Conservation (phyloP, 2,329 filamentous ascomycete genomes). For the Pestalotiopsis sp. region DNA sequence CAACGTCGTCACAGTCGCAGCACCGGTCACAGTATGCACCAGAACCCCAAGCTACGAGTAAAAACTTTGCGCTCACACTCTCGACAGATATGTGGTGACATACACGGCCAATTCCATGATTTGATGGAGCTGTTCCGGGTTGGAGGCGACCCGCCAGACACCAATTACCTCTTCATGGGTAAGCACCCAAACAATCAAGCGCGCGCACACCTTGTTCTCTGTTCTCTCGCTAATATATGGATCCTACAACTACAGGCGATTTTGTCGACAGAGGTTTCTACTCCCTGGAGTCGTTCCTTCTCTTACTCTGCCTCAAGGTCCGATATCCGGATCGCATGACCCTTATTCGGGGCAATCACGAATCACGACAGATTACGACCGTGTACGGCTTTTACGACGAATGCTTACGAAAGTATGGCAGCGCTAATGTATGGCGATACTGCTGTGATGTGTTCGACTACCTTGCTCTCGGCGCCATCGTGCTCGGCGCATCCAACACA, state of each 20-base stretch:
- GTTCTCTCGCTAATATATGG: conserved; percentile 15
- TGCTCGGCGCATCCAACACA: conserved; percentile 78
- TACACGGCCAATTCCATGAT: conserved; percentile 95
- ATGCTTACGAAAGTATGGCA: conserved; percentile 97
- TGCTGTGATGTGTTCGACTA: conserved; percentile 99
- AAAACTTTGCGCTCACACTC: conserved; percentile 14
- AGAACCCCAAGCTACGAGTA: background rate
- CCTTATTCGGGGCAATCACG: conserved; percentile 97
- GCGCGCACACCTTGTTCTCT: background rate
- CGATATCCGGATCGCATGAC: conserved; percentile 97
- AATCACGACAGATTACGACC: conserved; percentile 97
- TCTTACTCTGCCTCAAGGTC: conserved; percentile 96
- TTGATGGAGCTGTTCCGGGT: conserved; percentile 96
- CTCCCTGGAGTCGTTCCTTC: conserved; percentile 95
- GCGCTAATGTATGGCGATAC: conserved; percentile 99
- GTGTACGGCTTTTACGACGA: conserved; percentile 99
- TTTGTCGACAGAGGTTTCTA: conserved; percentile 99
- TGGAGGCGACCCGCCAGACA: conserved; percentile 90
- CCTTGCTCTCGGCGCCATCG: conserved; percentile 84
- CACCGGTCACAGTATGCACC: conserved; percentile 78
- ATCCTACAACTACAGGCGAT: conserved; percentile 61
- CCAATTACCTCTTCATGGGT: conserved; percentile 97
- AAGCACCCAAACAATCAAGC: conserved; percentile 22
- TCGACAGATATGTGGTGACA: conserved; percentile 85
- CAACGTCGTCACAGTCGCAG: conserved; percentile 93